phyloP scores from a whole-genome alignment of 2,329 filamentous ascomycete species.

The Colletotrichum australisinense region DNA sequence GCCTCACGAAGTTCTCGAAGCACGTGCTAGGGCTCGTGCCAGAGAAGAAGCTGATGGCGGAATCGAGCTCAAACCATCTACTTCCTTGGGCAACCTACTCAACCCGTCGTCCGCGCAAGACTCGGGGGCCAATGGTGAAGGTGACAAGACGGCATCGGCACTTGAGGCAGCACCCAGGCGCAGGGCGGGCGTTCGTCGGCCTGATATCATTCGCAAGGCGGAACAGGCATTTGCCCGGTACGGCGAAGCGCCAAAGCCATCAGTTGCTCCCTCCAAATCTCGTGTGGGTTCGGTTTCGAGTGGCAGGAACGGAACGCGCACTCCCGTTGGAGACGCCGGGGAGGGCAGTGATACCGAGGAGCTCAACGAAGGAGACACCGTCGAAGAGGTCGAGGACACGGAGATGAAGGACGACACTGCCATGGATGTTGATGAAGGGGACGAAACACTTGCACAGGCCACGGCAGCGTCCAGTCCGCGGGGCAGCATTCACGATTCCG shows the following conservation, averaged over 20 bases:
- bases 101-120: constrained; percentile 56
- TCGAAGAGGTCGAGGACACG: constrained; percentile 32
- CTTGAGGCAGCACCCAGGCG: constrained; percentile 54
- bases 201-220: constrained; percentile 71
- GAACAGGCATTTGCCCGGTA: constrained; percentile 67
- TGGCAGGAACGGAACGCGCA: constrained; percentile 56
- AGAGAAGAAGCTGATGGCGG: constrained; percentile 55
- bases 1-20: constrained; percentile 59
- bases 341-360: constrained; percentile 51
- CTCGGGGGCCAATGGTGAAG: constrained; percentile 53
- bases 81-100: constrained; percentile 54
- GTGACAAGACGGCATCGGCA: constrained; percentile 45
- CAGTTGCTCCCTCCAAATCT: constrained; percentile 52
- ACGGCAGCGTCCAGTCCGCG: constrained; percentile 60
- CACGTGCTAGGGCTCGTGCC: constrained; percentile 49
- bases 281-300: constrained; percentile 64
- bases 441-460: constrained; percentile 41
- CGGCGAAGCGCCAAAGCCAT: constrained; percentile 60
- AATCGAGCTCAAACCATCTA: constrained; percentile 47
- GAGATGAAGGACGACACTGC: constrained; percentile 40
- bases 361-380: constrained; percentile 53
- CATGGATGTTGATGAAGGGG: constrained; percentile 36
- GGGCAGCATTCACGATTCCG: constrained; percentile 72
- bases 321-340: constrained; percentile 46
- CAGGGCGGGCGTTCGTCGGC: constrained; percentile 60